Conservation (phyloP, 345 rosid genomes). For the Heritiera fomes region DNA sequence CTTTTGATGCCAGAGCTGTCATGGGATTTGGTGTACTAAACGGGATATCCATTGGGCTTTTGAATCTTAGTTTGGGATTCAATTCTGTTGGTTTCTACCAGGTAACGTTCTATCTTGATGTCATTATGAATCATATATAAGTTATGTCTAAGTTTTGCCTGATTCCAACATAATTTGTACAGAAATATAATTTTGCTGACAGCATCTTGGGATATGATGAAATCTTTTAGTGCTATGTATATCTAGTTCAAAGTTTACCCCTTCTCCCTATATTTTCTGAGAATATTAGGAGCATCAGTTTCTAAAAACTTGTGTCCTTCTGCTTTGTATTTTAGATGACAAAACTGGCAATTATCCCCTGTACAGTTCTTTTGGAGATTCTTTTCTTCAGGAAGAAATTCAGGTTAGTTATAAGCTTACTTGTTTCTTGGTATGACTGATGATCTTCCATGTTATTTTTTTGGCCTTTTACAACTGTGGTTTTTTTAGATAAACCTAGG, state of each 20-base stretch:
- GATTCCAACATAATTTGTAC: neutral
- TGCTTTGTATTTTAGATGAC: conserved; percentile 70
- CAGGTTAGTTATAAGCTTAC: conserved; percentile 57
- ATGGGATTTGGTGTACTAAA: conserved; percentile 99
- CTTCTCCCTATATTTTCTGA: neutral
- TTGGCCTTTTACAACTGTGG: neutral
- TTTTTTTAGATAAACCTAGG: conserved; percentile 8
- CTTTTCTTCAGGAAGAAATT: conserved; percentile 93
- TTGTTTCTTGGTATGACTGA: conserved; percentile 10
- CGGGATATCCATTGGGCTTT: conserved; percentile 94
- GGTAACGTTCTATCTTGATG: conserved; percentile 45
- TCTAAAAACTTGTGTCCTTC: conserved; percentile 30
- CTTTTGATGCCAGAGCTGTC: conserved; percentile 98
- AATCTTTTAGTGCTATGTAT: conserved; percentile 11
- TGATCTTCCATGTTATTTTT: conserved; percentile 6
- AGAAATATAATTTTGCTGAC: conserved; percentile 2
- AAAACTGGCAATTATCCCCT: conserved; percentile 97
- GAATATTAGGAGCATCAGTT: neutral
- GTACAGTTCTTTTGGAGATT: conserved; percentile 97
- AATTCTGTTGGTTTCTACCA: conserved; percentile 99
- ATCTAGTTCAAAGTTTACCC: conserved; percentile 12
- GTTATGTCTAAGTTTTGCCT: neutral
- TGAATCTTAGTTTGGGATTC: conserved; percentile 98
- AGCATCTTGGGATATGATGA: neutral
- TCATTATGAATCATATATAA: neutral